Base-by-base conservation (phyloP, 805 yeast genomes). In the Sugiyamaella americana region DNA sequence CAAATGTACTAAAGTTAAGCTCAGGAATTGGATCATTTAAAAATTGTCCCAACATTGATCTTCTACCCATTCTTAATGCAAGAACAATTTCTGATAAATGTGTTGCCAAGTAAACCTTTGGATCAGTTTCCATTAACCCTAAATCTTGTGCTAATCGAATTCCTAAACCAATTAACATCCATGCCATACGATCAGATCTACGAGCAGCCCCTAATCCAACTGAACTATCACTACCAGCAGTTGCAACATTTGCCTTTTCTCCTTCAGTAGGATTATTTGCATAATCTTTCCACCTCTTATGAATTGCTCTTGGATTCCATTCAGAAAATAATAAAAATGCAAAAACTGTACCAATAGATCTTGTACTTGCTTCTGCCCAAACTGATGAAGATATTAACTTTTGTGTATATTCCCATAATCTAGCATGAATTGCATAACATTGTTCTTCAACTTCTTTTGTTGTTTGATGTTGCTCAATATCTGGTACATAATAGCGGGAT, bases 251-350 rank as follows among this genome's bases (percentile, higher is more conserved):
- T 30, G 29, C 24, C 5, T 5, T n/a, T 5, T 44, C 47, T 4
- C n/a, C 34, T 13, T 51, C 48, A n/a, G 54, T 47, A 3, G 49
- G 46, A 45, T 55, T 32, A 45, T 54, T 47, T 43, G 65, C 95
- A 65, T 87, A 85, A 64, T 89, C 95, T 0, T 80, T 67, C 85
- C 91, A 79, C 53, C 87, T 68, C 82, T 88, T 83, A 63, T 88
- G 96, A 50, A 88, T 87, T 2, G 96, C 95, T 45, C 96, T 70
- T 2, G 96, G 96, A 56, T 88, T 87, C 98, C 98, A 89, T 63
- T 91, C 97, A 0, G 96, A 85, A 56, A 87, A 82, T 16, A 89
- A 68, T 42, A 89, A 65, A 59, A 89, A 86, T 0, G 96, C 89
- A 50, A 84, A 73, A 4, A 88, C 81, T 0, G 96, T 87, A 1